phyloP scores from a whole-genome alignment of 768 basidiomycete genomes.

The Mycena rosella region DNA sequence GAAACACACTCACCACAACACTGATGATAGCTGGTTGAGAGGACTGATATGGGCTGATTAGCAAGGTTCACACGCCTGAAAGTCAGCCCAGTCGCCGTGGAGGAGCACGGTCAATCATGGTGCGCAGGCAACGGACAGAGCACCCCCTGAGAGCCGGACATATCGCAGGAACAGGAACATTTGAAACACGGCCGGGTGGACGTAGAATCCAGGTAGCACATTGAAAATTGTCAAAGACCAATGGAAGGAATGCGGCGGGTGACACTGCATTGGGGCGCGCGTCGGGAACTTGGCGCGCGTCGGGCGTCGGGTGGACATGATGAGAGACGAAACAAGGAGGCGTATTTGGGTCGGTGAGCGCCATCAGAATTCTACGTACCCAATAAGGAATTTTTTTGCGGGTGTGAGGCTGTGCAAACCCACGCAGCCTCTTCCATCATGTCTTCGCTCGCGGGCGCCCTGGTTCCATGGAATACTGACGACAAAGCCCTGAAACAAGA shows the following conservation, averaged over 20 bases:
- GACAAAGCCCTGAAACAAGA: constrained; percentile 37
- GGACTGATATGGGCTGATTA: neutral
- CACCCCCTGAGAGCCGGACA: constrained; percentile 22
- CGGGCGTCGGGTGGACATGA: constrained; percentile 5
- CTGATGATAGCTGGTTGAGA: neutral
- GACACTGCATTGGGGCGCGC: constrained; percentile 24
- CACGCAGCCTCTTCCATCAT: constrained; percentile 45
- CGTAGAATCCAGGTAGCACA: constrained; percentile 3
- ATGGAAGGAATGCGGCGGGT: constrained; percentile 18
- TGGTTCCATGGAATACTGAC: constrained; percentile 59
- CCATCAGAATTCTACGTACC: constrained; percentile 4
- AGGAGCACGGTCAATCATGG: constrained; percentile 9
- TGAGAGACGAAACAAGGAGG: constrained; percentile 4
- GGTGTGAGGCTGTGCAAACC: neutral
- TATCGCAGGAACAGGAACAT: neutral
- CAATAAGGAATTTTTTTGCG: constrained; percentile 2
- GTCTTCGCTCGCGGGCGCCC: constrained; percentile 73
- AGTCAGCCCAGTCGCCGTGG: neutral
- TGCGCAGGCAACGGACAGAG: neutral
- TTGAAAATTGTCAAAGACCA: neutral
- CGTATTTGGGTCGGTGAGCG: neutral
- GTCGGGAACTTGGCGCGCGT: constrained; percentile 24
- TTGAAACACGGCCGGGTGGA: constrained; percentile 24
- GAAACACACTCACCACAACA: neutral
- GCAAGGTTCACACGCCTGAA: constrained; percentile 20